These are phyloP conservation scores for Phytophthora tentaculata DNA, from an alignment of 352 stramenopile genomes.

Conservation along the genomic window DNA sequence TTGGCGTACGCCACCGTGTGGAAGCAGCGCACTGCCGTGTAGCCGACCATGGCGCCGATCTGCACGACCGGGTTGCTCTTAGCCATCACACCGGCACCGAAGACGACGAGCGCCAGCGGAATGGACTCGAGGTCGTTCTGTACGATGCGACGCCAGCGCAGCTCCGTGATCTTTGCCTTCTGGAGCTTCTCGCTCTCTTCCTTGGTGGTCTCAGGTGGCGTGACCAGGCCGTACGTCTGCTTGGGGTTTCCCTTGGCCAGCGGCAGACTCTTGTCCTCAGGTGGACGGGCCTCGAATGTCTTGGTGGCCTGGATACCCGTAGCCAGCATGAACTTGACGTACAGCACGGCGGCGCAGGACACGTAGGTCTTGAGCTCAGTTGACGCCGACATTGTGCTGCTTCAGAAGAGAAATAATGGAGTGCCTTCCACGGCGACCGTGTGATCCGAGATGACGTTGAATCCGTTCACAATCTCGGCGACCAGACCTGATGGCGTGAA, in stretches of 20 bases:
- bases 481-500: conserved; percentile 38
- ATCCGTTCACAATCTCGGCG: conserved; percentile 12
- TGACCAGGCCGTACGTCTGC: conserved; percentile 50
- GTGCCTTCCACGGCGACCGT: not conserved
- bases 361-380: conserved; percentile 61
- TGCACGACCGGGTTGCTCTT: conserved; percentile 39
- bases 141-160: conserved; percentile 61
- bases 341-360: conserved; percentile 57
- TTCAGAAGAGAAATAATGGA: conserved; percentile 21
- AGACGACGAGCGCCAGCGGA: conserved; percentile 56
- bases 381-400: conserved; percentile 34
- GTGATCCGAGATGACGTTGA: conserved; percentile 5
- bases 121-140: conserved; percentile 71
- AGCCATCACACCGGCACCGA: conserved; percentile 45
- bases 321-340: conserved; percentile 69
- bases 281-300: conserved; percentile 53
- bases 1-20: conserved; percentile 62
- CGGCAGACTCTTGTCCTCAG: conserved; percentile 56
- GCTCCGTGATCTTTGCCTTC: conserved; percentile 39
- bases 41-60: conserved; percentile 42
- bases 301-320: conserved; percentile 55
- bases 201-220: conserved; percentile 25
- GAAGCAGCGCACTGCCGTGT: conserved; percentile 47
- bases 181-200: conserved; percentile 39
- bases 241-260: conserved; percentile 44